A percentile compares a stretch with the other conserved stretches of the same genome.
Conservation (phyloP, 176 grass and related monocot genomes). For the Areca catechu region DNA sequence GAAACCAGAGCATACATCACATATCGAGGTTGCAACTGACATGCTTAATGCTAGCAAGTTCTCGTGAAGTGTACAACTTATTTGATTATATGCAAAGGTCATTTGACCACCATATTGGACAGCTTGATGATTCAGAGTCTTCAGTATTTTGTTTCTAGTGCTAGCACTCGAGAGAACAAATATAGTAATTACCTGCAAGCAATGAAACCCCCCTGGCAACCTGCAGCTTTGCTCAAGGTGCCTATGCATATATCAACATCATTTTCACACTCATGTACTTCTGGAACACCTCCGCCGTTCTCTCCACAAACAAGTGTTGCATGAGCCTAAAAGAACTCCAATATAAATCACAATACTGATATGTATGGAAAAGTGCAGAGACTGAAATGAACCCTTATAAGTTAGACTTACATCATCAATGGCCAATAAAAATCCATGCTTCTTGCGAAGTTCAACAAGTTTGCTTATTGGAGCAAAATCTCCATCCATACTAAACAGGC, state of each 20-base stretch:
- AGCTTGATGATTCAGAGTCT: too few species aligned
- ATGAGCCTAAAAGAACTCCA: constrained; percentile 57
- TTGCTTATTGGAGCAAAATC: constrained; percentile 75
- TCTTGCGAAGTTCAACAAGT: constrained; percentile 58
- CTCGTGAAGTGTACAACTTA: too few species aligned
- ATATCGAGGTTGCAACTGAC: too few species aligned
- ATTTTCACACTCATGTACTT: constrained; percentile 63
- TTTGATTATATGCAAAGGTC: too few species aligned
- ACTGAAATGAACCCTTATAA: not conserved
- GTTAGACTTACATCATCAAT: constrained; percentile 69
- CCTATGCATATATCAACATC: constrained; percentile 83
- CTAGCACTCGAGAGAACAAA: constrained; percentile 3
- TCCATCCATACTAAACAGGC: constrained; percentile 95
- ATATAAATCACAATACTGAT: not conserved
- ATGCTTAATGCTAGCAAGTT: too few species aligned
- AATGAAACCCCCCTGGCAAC: constrained; percentile 86
- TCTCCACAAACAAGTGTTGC: constrained; percentile 84
- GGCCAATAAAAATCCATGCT: constrained; percentile 78
- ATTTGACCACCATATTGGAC: too few species aligned
- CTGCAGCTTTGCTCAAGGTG: constrained; percentile 77
- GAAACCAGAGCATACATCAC: too few species aligned
- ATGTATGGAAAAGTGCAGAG: not conserved
- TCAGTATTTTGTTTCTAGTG: too few species aligned
- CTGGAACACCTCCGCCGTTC: constrained; percentile 60
- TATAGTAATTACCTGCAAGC: constrained; percentile 54